A percentile compares a stretch with the other conserved stretches of the same genome.
These are phyloP conservation scores for Pseudogymnoascus sp. DNA, from an alignment of 2,329 filamentous ascomycete species.

Conservation along the genomic window DNA sequence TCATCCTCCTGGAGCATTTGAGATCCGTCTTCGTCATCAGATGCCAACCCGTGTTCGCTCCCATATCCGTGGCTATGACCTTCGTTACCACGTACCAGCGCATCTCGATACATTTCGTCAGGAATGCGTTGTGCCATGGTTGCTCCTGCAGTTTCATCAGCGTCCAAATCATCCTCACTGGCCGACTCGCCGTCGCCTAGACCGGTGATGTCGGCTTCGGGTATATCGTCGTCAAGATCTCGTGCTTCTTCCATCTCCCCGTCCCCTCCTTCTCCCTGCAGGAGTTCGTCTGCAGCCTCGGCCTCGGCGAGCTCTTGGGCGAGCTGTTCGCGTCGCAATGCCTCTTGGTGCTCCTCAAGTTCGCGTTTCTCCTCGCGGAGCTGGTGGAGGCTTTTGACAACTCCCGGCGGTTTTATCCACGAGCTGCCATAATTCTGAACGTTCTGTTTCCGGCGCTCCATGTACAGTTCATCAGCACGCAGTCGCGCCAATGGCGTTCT, in stretches of 20 bases:
- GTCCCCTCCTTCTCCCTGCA: slow-evolving; percentile 37
- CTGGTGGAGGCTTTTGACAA: slow-evolving; percentile 82
- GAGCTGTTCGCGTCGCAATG: slow-evolving; percentile 60
- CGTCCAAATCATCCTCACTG: slow-evolving; percentile 32
- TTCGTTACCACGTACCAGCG: slow-evolving; percentile 44
- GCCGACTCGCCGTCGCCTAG: slow-evolving; percentile 36
- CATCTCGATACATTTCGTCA: slow-evolving; percentile 55
- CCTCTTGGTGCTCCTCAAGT: slow-evolving; percentile 73
- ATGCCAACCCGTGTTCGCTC: slow-evolving; percentile 38
- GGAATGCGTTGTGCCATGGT: slow-evolving; percentile 33
- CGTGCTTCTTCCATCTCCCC: slow-evolving; percentile 41
- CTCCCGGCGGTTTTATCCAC: slow-evolving; percentile 85
- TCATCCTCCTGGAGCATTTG: slow-evolving; percentile 58
- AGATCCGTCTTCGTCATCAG: slow-evolving; percentile 48
- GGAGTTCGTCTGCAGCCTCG: slow-evolving; percentile 32
- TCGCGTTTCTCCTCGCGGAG: slow-evolving; percentile 84
- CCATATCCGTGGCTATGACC: slow-evolving; percentile 36
- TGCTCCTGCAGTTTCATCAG: slow-evolving; percentile 27
- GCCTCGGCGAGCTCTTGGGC: slow-evolving; percentile 68
- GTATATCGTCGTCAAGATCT: slow-evolving; percentile 67
- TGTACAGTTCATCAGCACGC: slow-evolving; percentile 64
- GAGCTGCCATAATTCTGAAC: slow-evolving; percentile 79
- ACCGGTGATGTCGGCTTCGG: slow-evolving; percentile 43
- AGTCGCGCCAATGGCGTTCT: slow-evolving; percentile 60
- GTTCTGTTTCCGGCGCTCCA: slow-evolving; percentile 69